Conservation (phyloP, 805 yeast genomes). For the Maudiozyma bulderi region DNA sequence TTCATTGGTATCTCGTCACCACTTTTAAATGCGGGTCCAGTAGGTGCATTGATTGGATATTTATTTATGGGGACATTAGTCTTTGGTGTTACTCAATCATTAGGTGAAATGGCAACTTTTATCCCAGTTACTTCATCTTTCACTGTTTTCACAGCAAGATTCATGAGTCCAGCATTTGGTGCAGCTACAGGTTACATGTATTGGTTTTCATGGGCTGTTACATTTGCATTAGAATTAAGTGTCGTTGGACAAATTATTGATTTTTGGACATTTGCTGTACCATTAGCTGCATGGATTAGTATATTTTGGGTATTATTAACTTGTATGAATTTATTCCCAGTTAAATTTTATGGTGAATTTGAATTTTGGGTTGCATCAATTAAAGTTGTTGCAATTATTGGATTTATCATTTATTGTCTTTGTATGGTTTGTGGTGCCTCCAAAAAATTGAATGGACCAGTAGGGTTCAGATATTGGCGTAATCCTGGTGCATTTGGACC, state of each 20-base stretch:
- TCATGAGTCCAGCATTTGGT: slow-evolving; percentile 62
- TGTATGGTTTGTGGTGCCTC: slow-evolving; percentile 74
- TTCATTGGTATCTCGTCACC: slow-evolving; percentile 57
- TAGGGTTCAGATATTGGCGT: slow-evolving; percentile 76
- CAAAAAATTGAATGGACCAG: slow-evolving; percentile 41
- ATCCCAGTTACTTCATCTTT: slow-evolving; percentile 61
- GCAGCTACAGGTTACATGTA: slow-evolving; percentile 65
- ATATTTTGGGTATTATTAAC: slow-evolving; percentile 54
- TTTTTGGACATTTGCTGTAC: slow-evolving; percentile 62
- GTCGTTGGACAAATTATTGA: slow-evolving; percentile 57
- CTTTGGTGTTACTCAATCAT: slow-evolving; percentile 55
- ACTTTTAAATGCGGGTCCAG: slow-evolving; percentile 55
- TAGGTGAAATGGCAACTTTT: slow-evolving; percentile 76
- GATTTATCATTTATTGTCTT: slow-evolving; percentile 58
- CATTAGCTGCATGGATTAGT: slow-evolving; percentile 62
- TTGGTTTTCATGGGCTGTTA: slow-evolving; percentile 72
- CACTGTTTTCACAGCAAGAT: slow-evolving; percentile 59
- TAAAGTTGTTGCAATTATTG: slow-evolving; percentile 59
- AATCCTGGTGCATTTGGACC: slow-evolving; percentile 70
- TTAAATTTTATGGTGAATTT: slow-evolving; percentile 60
- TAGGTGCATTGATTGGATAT: slow-evolving; percentile 53
- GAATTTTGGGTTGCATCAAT: slow-evolving; percentile 67
- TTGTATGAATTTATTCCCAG: slow-evolving; percentile 52
- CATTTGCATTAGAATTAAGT: slow-evolving; percentile 65
- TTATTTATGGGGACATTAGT: slow-evolving; percentile 58